These are phyloP conservation scores for Cucumis sativus DNA, from an alignment of 306 rosid species.

Conservation along the genomic window Cucumber_9930_V3 NC_026657.2:30085501-30086000, in stretches of 20 bases:
- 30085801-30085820: conserved; percentile 79
- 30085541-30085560: background rate
- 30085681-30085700: background rate
- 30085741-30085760: background rate
- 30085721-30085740: background rate
- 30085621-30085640: background rate
- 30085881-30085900: conserved; percentile 91
- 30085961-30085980: conserved; percentile 9
- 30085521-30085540: background rate
- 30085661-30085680: background rate
- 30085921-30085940: background rate
- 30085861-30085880: conserved; percentile 70
- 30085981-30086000: conserved; percentile 11
- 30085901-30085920: conserved; percentile 23
- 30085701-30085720: background rate
- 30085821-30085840: conserved; percentile 76
- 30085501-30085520: background rate
- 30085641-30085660: background rate
- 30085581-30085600: background rate
- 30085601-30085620: background rate
- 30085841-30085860: conserved; percentile 78
- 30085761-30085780: background rate
- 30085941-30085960: conserved; percentile 3
- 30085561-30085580: background rate
- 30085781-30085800: conserved; percentile 39